Base-by-base conservation (phyloP, 257 asterid species). In the Gentiana macrophylla region DNA sequence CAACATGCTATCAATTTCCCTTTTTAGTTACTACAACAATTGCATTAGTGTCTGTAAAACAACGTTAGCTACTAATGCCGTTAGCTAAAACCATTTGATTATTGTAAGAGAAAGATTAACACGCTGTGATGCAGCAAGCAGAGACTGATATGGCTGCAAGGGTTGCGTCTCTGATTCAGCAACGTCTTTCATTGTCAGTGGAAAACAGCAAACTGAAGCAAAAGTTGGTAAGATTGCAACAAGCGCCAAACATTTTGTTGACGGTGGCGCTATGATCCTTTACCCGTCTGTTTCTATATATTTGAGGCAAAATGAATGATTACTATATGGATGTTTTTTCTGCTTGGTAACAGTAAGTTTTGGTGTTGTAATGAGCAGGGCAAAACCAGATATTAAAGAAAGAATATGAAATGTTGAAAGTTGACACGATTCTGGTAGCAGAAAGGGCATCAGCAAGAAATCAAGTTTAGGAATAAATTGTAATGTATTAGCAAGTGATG, bases 121-220 rank as follows among this genome's bases (percentile, higher is more conserved):
- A 61, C 12, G 52, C 59, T 48, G 24, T 65, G 67, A 52, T 60
- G 55, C 89, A 88, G 91, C 75, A 78, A 64, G 41, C 76, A 41
- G 86, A 82, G 47, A 73, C 84, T 12, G 91, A 85, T 51, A 70
- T 85, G 89, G 70, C 84, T 61, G 68, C 70, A 9, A 79, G 73
- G 57, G 83, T 85, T 57, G 79, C 84, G 48, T 66, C 83, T 50
- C 64, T 82, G 24, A 55, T 79, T 65, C 86, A 77, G 74, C 90
- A 70, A 53, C 74, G 72, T 24, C 65, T 70, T 75, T 72, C 91
- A 62, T 67, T 88, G 55, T 72, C 84, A 50, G 24, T 77, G 70
- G 95, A 88, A 69, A 88, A 88, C 46, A 76, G 48, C 78, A 66
- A 82, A 53, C 73, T 88, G 63, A 88, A 85, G 77, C 91, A 82